phyloP scores from a whole-genome alignment of 257 asterid genomes.

The Solanum habrochaites region DNA sequence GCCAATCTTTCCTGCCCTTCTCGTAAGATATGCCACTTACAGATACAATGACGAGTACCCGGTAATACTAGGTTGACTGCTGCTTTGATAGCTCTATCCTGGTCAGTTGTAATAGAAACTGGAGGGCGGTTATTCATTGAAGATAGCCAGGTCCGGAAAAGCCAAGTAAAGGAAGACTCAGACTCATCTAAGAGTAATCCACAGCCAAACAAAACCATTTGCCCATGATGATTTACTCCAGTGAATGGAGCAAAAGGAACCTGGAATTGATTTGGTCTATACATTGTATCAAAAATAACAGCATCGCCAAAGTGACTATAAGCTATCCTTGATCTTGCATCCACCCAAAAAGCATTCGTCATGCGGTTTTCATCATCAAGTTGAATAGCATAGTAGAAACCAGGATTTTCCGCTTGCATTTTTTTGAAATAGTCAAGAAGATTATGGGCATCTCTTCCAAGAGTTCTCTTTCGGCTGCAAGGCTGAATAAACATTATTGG shows the following conservation, averaged over 20 bases:
- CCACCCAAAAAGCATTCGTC: constrained; percentile 79
- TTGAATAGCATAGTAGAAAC: constrained; percentile 71
- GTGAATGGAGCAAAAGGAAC: constrained; percentile 85
- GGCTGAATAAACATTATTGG: constrained; percentile 41
- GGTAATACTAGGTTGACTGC: constrained; percentile 63
- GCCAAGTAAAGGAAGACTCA: constrained; percentile 67
- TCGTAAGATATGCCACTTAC: constrained; percentile 76
- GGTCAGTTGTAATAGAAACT: constrained; percentile 67
- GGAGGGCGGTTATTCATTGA: constrained; percentile 63
- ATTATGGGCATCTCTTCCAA: constrained; percentile 69
- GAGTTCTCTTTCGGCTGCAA: constrained; percentile 43
- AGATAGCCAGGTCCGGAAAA: constrained; percentile 60
- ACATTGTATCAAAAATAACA: constrained; percentile 64
- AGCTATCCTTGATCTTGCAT: constrained; percentile 67
- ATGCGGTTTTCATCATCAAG: constrained; percentile 65
- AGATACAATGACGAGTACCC: constrained; percentile 66
- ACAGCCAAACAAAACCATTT: constrained; percentile 67
- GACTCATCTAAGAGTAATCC: constrained; percentile 75
- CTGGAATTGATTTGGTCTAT: constrained; percentile 67
- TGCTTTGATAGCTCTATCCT: constrained; percentile 69
- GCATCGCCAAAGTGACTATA: constrained; percentile 71
- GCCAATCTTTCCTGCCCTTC: constrained; percentile 85
- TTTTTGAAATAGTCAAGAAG: constrained; percentile 64
- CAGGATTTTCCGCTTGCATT: constrained; percentile 76
- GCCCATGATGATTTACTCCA: constrained; percentile 76